Conservation (phyloP, 2,329 filamentous ascomycete species). For the Colletotrichum noveboracense region DNA sequence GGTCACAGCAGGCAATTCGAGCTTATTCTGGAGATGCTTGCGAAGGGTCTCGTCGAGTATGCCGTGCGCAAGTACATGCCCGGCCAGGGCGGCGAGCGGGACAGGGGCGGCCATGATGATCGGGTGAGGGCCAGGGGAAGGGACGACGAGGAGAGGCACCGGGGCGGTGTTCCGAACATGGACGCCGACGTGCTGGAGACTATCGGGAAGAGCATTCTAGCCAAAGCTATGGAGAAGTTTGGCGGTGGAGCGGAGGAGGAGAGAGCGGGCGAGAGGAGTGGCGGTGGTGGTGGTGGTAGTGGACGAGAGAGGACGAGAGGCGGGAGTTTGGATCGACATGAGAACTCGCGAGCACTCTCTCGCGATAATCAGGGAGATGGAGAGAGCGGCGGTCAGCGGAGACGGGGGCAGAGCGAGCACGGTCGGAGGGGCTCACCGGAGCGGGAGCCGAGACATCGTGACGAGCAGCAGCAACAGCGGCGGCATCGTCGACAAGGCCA, state of each 20-base stretch:
- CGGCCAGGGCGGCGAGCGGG: not conserved
- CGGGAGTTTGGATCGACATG: not conserved
- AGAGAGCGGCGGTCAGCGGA: not conserved
- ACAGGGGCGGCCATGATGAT: not conserved
- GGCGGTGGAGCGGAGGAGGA: not conserved
- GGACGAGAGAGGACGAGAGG: not conserved
- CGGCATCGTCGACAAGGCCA: not conserved
- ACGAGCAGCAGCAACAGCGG: not conserved
- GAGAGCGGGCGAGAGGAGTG: not conserved
- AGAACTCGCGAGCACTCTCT: not conserved
- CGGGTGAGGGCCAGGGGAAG: not conserved
- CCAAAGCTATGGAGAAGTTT: conserved; percentile 9
- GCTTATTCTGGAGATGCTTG: conserved; percentile 8
- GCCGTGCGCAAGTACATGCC: conserved; percentile 16
- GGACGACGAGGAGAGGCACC: not conserved
- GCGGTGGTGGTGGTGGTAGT: not conserved
- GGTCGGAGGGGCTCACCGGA: not conserved
- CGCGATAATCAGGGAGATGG: not conserved
- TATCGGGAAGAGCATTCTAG: conserved; percentile 10
- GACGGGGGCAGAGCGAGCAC: not conserved
- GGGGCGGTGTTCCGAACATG: conserved; percentile 10
- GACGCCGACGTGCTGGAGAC: conserved; percentile 15
- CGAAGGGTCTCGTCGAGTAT: conserved; percentile 9
- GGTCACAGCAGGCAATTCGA: not conserved
- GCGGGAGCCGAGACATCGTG: not conserved